Conservation (phyloP, 1,284 basidiomycete genomes). For the Hymenochaete sp. region DNA sequence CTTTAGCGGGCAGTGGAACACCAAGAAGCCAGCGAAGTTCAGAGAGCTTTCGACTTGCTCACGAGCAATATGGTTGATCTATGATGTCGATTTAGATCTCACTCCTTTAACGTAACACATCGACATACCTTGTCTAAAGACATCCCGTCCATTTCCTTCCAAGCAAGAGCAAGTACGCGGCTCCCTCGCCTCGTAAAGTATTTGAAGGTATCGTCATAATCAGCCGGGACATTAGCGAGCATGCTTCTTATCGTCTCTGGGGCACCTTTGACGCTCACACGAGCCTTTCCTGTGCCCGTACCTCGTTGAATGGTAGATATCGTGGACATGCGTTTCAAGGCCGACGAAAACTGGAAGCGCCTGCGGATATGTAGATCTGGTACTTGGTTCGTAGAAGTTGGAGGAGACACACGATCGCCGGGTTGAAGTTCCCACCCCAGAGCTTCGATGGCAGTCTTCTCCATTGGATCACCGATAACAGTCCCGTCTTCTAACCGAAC, state of each 20-base stretch:
- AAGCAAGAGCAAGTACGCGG: conserved; percentile 82
- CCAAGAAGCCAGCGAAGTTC: conserved; percentile 83
- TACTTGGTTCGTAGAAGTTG: conserved; percentile 7
- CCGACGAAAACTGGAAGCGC: conserved; percentile 93
- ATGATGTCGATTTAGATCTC: neutral
- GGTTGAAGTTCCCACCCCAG: conserved; percentile 83
- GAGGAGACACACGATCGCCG: conserved; percentile 35
- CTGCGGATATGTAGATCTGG: conserved; percentile 60
- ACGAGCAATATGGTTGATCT: conserved; percentile 81
- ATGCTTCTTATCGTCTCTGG: conserved; percentile 90
- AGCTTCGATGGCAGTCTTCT: conserved; percentile 91
- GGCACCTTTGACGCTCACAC: conserved; percentile 84
- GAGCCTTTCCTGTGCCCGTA: conserved; percentile 39
- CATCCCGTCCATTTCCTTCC: conserved; percentile 71
- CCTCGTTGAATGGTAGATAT: conserved; percentile 57
- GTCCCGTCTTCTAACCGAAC: conserved; percentile 90
- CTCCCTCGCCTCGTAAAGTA: conserved; percentile 87
- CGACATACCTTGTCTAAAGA: conserved; percentile 43
- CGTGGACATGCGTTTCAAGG: conserved; percentile 93
- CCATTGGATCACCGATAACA: conserved; percentile 98
- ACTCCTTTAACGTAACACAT: conserved; percentile 11
- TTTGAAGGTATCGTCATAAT: conserved; percentile 90
- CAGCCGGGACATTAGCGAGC: conserved; percentile 63
- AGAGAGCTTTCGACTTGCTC: conserved; percentile 73
- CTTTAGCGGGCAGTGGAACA: conserved; percentile 95